Conservation (phyloP, 352 stramenopile species). For the Bremia lactucae region DNA sequence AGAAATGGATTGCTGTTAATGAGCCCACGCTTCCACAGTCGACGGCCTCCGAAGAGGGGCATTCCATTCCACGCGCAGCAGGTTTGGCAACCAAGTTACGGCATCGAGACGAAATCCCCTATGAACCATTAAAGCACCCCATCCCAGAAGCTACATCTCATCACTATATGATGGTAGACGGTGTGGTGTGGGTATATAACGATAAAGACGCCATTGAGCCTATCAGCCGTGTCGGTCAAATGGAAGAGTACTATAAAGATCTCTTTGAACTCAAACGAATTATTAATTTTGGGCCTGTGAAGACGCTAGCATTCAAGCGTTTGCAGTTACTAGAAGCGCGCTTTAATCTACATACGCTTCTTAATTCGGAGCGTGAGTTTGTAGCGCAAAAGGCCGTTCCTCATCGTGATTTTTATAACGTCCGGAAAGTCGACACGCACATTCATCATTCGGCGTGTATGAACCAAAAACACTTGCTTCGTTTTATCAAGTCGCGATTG, state of each 20-base stretch:
- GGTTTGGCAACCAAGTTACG: slow-evolving; percentile 26
- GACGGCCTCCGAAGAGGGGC: slow-evolving; percentile 4
- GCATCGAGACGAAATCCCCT: slow-evolving; percentile 64
- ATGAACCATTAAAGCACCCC: slow-evolving; percentile 40
- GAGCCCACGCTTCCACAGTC: slow-evolving; percentile 15
- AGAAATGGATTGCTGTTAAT: slow-evolving; percentile 62
- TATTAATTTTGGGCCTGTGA: slow-evolving; percentile 81
- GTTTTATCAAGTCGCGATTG: slow-evolving; percentile 84
- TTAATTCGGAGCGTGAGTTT: slow-evolving; percentile 93
- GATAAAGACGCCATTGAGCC: slow-evolving; percentile 18
- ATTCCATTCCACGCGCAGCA: slow-evolving; percentile 26
- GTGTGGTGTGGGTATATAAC: slow-evolving; percentile 46
- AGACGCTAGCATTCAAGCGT: slow-evolving; percentile 80
- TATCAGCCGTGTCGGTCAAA: slow-evolving; percentile 28
- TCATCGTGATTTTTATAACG: slow-evolving; percentile 98
- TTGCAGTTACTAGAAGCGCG: slow-evolving; percentile 83
- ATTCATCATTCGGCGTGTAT: slow-evolving; percentile 96
- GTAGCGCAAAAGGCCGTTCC: slow-evolving; percentile 92
- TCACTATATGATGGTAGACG: slow-evolving; percentile 42
- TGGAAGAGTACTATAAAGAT: slow-evolving; percentile 63
- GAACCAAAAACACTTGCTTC: slow-evolving; percentile 93
- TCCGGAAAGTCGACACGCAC: slow-evolving; percentile 97
- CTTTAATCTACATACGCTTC: slow-evolving; percentile 94
- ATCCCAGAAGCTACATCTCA: slow-evolving; percentile 40
- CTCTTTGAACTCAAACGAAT: slow-evolving; percentile 79